Conservation (phyloP, 2,329 filamentous ascomycete species). For the Curvularia spicifera region DNA sequence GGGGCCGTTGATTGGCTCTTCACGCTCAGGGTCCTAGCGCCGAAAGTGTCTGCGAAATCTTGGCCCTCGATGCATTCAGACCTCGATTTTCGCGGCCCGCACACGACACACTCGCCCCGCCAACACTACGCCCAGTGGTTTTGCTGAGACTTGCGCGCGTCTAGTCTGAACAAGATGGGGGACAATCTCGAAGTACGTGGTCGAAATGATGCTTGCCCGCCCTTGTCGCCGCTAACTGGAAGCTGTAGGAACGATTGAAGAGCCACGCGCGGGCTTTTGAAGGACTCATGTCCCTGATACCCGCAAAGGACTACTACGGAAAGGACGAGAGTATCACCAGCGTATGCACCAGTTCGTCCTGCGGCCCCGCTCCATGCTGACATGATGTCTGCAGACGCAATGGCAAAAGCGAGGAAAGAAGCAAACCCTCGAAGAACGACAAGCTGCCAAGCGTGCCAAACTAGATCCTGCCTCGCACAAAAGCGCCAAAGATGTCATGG, state of each 20-base stretch:
- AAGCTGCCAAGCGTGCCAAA: conserved; percentile 74
- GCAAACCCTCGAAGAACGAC: conserved; percentile 82
- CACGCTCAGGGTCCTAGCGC: conserved; percentile 24
- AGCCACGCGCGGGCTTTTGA: conserved; percentile 78
- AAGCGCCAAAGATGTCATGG: conserved; percentile 91
- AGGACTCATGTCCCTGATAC: conserved; percentile 84
- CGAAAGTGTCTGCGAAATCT: conserved; percentile 31
- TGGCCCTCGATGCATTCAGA: conserved; percentile 23
- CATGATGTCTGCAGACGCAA: conserved; percentile 70
- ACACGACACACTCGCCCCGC: conserved; percentile 36
- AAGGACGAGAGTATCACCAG: conserved; percentile 70
- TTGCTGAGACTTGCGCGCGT: background rate
- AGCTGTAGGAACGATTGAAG: conserved; percentile 59
- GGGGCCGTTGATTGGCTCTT: conserved; percentile 20
- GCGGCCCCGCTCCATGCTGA: conserved; percentile 19
- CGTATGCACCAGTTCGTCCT: conserved; percentile 61
- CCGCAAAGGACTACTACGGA: conserved; percentile 88
- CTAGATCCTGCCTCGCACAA: conserved; percentile 90
- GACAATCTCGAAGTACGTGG: conserved; percentile 53
- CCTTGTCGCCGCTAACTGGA: conserved; percentile 37
- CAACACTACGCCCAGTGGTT: conserved; percentile 15
- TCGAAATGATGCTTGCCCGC: conserved; percentile 28
- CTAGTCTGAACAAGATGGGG: conserved; percentile 35
- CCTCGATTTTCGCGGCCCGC: conserved; percentile 33
- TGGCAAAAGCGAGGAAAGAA: conserved; percentile 91